These are phyloP conservation scores for Alternaria metachromatica DNA, from an alignment of 2,329 filamentous ascomycete species.

Conservation along the genomic window DNA sequence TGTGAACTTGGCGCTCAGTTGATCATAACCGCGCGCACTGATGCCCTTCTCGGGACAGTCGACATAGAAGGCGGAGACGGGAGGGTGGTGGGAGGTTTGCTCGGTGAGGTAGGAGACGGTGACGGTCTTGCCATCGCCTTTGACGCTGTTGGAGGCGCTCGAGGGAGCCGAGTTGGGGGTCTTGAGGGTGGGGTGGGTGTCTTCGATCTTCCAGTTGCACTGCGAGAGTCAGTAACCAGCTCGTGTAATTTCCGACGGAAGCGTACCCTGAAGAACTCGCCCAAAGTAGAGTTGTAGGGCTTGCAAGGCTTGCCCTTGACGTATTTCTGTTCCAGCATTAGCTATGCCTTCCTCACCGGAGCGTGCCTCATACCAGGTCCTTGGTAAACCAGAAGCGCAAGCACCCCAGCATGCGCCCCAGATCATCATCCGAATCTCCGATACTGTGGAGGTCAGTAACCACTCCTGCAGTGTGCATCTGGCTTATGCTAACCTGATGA, in stretches of 20 bases:
- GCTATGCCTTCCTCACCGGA: constrained; percentile 15
- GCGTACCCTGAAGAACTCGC: constrained; percentile 92
- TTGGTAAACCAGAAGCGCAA: constrained; percentile 99
- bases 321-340: constrained; percentile 72
- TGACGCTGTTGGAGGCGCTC: constrained; percentile 46
- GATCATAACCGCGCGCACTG: constrained; percentile 87
- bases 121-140: constrained; percentile 60
- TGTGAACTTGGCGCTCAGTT: constrained; percentile 97
- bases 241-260: background rate
- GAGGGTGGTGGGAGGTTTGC: constrained; percentile 97
- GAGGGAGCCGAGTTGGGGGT: constrained; percentile 51
- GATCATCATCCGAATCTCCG: constrained; percentile 86
- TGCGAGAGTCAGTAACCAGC: constrained; percentile 48
- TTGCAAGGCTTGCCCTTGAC: constrained; percentile 99
- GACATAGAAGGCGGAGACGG: constrained; percentile 94
- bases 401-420: constrained; percentile 94
- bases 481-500: constrained; percentile 63
- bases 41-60: constrained; percentile 92
- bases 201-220: constrained; percentile 95
- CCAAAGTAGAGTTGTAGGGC: constrained; percentile 95
- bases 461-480: background rate
- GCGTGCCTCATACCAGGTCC: constrained; percentile 68
- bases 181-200: constrained; percentile 69
- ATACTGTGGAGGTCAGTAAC: constrained; percentile 61
- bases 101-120: constrained; percentile 94